Base-by-base conservation (phyloP, 441 rosid species). In the Croton setiger region DNA sequence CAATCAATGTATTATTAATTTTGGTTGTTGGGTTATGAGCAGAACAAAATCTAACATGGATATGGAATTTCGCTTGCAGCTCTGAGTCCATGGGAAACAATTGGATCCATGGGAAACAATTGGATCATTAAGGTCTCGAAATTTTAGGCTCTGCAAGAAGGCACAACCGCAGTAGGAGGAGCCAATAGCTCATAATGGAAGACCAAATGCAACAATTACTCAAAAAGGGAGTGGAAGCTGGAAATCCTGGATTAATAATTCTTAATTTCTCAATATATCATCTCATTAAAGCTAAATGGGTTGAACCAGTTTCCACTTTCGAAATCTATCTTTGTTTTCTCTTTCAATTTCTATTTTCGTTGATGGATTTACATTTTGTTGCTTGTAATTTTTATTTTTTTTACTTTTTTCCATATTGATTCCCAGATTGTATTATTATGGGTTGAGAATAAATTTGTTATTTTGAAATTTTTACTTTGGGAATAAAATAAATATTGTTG, bases 181-280 rank as follows among this genome's bases (percentile, higher is more conserved):
- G 79, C 82, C 80, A 76, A 54, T 68, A 49, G 85, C 47, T 1
- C 73, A 60, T 10, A 75, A 67, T 63, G 83, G 61, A 12, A 75
- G 69, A 62, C 36, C 89, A 7, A 65, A 45, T 15, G 45, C 80
- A 3, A 44, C 85, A 12, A 76, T 84, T 55, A 44, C 76, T 53
- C 86, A 83, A 56, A 88, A 86, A 79, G 87, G 88, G 13, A 68
- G 79, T 53, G 87, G 93, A 18, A 85, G 90, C 63, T 90, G 93
- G 88, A 95, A 84, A 82, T 71, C 97, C 53, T 92, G 98, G 99
- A 80, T 95, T 60, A 90, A 92, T 67, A 92, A 88, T 98, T 44
- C 86, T 86, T 74, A 90, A 62, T n/a, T n/a, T 67, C 86, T 86
- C 18, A 92, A 86, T 83, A 75, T 89, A 64, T 63, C 87, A 41